Conservation (phyloP, 306 rosid genomes). For the Pyrus pyrifolia region DNA sequence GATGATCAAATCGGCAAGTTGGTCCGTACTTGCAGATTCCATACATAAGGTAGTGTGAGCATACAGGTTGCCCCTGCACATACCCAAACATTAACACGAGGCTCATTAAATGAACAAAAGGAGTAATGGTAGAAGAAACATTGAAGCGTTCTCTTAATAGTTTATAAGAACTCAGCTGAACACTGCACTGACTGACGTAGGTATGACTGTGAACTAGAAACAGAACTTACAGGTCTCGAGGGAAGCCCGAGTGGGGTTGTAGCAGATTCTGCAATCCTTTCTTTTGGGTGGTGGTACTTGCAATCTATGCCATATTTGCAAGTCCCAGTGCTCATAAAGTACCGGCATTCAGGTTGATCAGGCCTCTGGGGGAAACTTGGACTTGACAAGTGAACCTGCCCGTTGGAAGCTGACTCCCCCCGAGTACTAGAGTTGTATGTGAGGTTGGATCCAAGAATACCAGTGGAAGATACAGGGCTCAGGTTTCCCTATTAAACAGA, state of each 20-base stretch:
- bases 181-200: not conserved
- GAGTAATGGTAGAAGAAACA: not conserved
- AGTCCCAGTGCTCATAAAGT: conserved; percentile 73
- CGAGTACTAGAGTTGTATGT: conserved; percentile 41
- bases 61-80: conserved; percentile 64
- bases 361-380: conserved; percentile 69
- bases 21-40: conserved; percentile 94
- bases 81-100: not conserved
- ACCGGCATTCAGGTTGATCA: conserved; percentile 82
- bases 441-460: conserved; percentile 54
- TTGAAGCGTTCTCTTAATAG: not conserved
- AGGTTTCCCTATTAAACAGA: conserved; percentile 54
- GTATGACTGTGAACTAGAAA: conserved; percentile 7
- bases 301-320: conserved; percentile 90
- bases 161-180: not conserved
- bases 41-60: conserved; percentile 62
- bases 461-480: conserved; percentile 40
- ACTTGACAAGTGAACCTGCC: conserved; percentile 39
- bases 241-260: conserved; percentile 68
- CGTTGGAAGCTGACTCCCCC: conserved; percentile 47
- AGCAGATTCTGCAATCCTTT: conserved; percentile 50
- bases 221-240: conserved; percentile 72
- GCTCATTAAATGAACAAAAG: not conserved
- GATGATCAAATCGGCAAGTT: conserved; percentile 86
- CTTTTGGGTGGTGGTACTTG: conserved; percentile 86